Evolutionary conservation across 1,284 basidiomycete genomes (phyloP), one percentile per base, ranked within the genome.

Genomic region (Fomitiporia mediterranea): DNA sequence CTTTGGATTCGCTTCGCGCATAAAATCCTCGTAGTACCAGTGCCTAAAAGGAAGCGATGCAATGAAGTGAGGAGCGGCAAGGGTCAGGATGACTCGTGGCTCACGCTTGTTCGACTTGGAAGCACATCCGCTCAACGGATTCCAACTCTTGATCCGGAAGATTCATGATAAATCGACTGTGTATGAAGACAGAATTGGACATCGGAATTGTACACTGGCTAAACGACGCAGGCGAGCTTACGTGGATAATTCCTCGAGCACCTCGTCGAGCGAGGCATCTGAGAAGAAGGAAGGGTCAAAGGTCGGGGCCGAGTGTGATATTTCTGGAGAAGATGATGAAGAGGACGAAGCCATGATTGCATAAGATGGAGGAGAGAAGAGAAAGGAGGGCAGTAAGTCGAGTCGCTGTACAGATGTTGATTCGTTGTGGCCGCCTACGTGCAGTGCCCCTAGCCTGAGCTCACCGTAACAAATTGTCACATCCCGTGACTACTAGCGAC

Each of bases 21-120:
- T 85, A 66, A 98, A 99, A 72, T 99, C 97, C 74, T 99, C 96
- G 69, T 99, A 99, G 72, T 94, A 99, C 97, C 97, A 99, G 71
- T 99, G 96, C 17, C 94, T 97, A 68, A 40, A 58, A 53, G 53
- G 37, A 21, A 11, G 27, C 37, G 44, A 19, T 19, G 34, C 51
- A 39, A 40, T 34, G 37, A 11, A 32, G 35, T 59, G 56, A 51
- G 51, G 27, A 35, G 48, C 11, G 13, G 42, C 25, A 47, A 59
- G 61, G 50, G 61, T 23, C 17, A 58, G 51, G 55, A 57, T 30
- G 61, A 51, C 40, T 32, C n/a, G 70, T 4, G 11, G 69, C 92
- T 66, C 70, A 97, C 91, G 97, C 97, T 80, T 98, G 95, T 73
- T 99, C 97, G 58, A 98, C 94, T 74, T 99, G 97, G 75, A 99